Base-by-base conservation (phyloP, 108 stramenopile species). In the Fistulifera solaris region DNA sequence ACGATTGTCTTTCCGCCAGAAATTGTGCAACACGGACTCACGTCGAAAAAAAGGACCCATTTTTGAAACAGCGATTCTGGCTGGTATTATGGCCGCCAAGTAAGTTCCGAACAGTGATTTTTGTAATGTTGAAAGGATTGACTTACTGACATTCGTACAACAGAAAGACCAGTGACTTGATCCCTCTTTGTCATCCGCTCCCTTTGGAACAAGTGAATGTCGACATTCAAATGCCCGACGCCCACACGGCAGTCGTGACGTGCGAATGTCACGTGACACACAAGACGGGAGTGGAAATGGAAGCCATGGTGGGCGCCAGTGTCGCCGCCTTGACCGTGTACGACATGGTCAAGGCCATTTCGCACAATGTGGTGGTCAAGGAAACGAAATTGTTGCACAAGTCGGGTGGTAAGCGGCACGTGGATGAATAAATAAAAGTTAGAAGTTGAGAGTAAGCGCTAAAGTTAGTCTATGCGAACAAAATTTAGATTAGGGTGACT, bases 251-350 rank as follows among this genome's bases (percentile, higher is more conserved):
- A 38, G 76, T 77, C 22, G 51, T 84, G 40, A 71, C 84, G 52
- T 90, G 88, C 55, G 81, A 79, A 54, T 90, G 88, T 55, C 56
- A 76, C 17, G 88, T 90, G 3, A 84, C 83, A 11, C 79, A 93
- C 76, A 87, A 84, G 60, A 98, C 97, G 8, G 97, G 97, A 10
- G 97, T 98, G 7, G 97, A 98, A 63, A 98, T 98, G 97, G 97
- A 98, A 64, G 97, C 97, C 18, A 62, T 98, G 58, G 82, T 72
- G 48, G 97, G 93, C 7, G 94, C 89, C 13, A 68, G 78, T 14
- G 72, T 89, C 5, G 95, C 97, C 13, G 97, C 96, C 23, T 73
- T 98, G 0, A 84, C 86, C 7, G 85, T 98, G 6, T 95, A 95
- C 67, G 97, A 98, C 71, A 98, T 98, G 97, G 71, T 80, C 60